phyloP scores from a whole-genome alignment of 78 protist species.

The Polysphondylium violaceum region DNA sequence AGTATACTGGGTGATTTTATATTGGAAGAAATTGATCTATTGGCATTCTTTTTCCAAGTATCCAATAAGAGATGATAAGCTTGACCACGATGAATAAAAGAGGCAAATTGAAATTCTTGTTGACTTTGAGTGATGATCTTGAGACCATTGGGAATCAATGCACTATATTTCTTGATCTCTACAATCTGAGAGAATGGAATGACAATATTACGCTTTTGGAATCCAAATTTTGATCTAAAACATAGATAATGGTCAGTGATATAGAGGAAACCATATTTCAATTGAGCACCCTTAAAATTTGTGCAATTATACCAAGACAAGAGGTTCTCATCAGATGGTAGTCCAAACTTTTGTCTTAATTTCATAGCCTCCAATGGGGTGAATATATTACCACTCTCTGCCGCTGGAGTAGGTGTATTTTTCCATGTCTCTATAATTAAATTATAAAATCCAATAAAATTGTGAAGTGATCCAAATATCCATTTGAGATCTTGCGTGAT shows the following conservation, averaged over 20 bases:
- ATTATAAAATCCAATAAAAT: constrained; percentile 31
- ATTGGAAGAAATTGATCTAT: too few relatives aligned
- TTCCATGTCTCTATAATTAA: constrained; percentile 27
- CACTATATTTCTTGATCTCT: constrained; percentile 38
- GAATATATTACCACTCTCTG: constrained; percentile 12
- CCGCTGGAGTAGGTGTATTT: background rate
- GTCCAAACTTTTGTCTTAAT: constrained; percentile 29
- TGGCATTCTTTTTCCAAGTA: constrained; percentile 26
- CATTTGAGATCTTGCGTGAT: constrained; percentile 47
- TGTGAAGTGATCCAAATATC: constrained; percentile 42
- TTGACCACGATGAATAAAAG: constrained; percentile 32
- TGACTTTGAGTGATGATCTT: constrained; percentile 44
- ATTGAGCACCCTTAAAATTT: constrained; percentile 65
- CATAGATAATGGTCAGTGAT: constrained; percentile 29
- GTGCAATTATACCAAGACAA: constrained; percentile 67
- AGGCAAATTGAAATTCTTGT: constrained; percentile 56
- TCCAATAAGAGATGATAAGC: constrained; percentile 22
- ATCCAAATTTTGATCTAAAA: constrained; percentile 68
- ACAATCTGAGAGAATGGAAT: constrained; percentile 19
- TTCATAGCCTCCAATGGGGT: constrained; percentile 32
- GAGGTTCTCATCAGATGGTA: constrained; percentile 45
- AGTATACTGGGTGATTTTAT: background rate
- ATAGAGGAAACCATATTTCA: constrained; percentile 60
- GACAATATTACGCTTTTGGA: constrained; percentile 28
- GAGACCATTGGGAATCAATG: constrained; percentile 31